Conservation (phyloP, 352 stramenopile species). For the Pythium scleroteichum region DNA sequence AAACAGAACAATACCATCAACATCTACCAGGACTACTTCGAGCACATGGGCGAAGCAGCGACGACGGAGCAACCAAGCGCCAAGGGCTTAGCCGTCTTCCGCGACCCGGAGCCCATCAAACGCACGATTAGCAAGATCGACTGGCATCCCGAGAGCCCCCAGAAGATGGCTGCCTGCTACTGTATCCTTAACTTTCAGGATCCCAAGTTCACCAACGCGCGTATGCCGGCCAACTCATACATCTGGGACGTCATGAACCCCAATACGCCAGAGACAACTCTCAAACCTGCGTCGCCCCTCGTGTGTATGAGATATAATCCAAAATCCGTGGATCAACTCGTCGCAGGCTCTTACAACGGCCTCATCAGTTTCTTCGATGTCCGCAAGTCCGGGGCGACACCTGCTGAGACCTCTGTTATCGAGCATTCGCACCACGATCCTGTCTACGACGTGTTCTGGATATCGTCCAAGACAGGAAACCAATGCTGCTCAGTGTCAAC, state of each 20-base stretch:
- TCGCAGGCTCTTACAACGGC: constrained; percentile 96
- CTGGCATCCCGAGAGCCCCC: constrained; percentile 95
- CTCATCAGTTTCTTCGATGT: constrained; percentile 97
- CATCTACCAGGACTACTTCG: constrained; percentile 98
- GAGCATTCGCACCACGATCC: constrained; percentile 98
- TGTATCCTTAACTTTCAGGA: constrained; percentile 96
- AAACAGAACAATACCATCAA: constrained; percentile 99
- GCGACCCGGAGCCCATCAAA: constrained; percentile 93
- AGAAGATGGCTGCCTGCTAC: constrained; percentile 97
- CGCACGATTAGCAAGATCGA: constrained; percentile 96
- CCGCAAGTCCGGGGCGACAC: constrained; percentile 87
- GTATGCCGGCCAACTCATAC: constrained; percentile 88
- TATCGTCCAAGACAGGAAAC: constrained; percentile 95
- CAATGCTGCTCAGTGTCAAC: constrained; percentile 96
- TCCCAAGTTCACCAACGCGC: constrained; percentile 83
- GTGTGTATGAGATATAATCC: constrained; percentile 95
- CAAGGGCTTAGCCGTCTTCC: constrained; percentile 96
- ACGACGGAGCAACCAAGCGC: constrained; percentile 95
- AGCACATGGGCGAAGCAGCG: constrained; percentile 88
- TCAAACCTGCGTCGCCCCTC: constrained; percentile 89
- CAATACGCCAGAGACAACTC: constrained; percentile 94
- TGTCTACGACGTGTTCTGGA: constrained; percentile 96
- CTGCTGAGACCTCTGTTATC: constrained; percentile 92
- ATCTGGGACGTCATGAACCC: constrained; percentile 98
- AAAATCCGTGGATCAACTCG: constrained; percentile 95